phyloP scores from a whole-genome alignment of 768 basidiomycete species.

The Pleurotus djamor region DNA sequence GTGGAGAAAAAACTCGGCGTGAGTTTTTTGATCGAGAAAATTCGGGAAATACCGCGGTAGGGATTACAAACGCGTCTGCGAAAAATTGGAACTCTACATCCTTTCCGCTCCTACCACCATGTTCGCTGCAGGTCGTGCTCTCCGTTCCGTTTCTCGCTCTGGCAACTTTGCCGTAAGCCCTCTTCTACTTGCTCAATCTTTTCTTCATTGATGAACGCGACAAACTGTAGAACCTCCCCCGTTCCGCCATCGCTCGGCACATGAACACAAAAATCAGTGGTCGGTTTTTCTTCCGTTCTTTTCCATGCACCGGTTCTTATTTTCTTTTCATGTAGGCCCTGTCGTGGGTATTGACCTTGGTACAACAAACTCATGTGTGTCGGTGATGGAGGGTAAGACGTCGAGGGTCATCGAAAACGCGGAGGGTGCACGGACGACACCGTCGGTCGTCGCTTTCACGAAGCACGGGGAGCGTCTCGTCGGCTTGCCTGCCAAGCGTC shows the following conservation, averaged over 20 bases:
- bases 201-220: conserved; percentile 10
- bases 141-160: conserved; percentile 56
- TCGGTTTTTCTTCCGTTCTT: conserved; percentile 19
- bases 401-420: conserved; percentile 96
- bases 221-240: conserved; percentile 53
- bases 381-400: conserved; percentile 94
- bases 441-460: conserved; percentile 98
- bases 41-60: conserved; percentile 35
- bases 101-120: conserved; percentile 54
- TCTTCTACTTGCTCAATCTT: not conserved
- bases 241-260: conserved; percentile 79
- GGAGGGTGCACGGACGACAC: conserved; percentile 97
- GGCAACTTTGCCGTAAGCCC: conserved; percentile 61
- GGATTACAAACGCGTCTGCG: conserved; percentile 31
- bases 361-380: conserved; percentile 89
- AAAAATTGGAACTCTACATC: conserved; percentile 38
- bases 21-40: conserved; percentile 17
- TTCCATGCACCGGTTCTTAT: not conserved
- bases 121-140: conserved; percentile 68
- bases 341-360: conserved; percentile 98
- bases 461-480: conserved; percentile 97
- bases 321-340: conserved; percentile 48
- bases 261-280: conserved; percentile 96
- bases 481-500: conserved; percentile 95
- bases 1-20: not conserved